These are phyloP conservation scores for Plasmodium sp. DNA, from an alignment of 169 alveolate genomes.

Conservation along the genomic window DNA sequence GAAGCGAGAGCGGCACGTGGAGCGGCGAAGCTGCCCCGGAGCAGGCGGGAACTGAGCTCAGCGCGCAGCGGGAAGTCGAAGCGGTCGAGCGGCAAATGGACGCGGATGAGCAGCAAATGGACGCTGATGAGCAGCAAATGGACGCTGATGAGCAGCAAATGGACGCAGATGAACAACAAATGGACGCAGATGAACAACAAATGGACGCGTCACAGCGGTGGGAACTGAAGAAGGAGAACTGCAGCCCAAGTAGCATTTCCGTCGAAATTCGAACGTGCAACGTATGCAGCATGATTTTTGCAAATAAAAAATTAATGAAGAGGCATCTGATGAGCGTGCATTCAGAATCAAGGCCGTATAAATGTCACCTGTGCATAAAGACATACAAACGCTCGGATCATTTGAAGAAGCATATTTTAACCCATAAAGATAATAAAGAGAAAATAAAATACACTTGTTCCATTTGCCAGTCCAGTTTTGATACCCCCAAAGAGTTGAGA, in stretches of 20 bases:
- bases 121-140: background rate
- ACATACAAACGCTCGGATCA: slow-evolving; percentile 81
- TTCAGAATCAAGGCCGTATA: slow-evolving; percentile 57
- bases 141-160: background rate
- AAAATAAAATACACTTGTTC: slow-evolving; percentile 34
- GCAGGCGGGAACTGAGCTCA: background rate
- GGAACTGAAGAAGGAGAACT: background rate
- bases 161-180: background rate
- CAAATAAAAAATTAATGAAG: slow-evolving; percentile 67
- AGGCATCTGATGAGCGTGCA: slow-evolving; percentile 72
- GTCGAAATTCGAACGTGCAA: slow-evolving; percentile 52
- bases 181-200: background rate
- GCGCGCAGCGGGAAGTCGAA: too few species aligned
- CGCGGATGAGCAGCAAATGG: background rate
- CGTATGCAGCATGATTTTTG: slow-evolving; percentile 52
- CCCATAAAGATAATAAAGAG: slow-evolving; percentile 66
- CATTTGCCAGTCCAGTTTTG: slow-evolving; percentile 26
- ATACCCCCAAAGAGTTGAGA: slow-evolving; percentile 43
- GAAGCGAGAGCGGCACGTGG: background rate
- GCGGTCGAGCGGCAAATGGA: background rate
- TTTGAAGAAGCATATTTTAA: slow-evolving; percentile 76
- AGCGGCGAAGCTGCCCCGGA: background rate
- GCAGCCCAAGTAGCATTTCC: background rate
- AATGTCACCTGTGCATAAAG: slow-evolving; percentile 76
- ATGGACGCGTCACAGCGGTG: background rate